These are phyloP conservation scores for Pichia californica DNA, from an alignment of 805 yeast genomes.

Conservation along the genomic window DNA sequence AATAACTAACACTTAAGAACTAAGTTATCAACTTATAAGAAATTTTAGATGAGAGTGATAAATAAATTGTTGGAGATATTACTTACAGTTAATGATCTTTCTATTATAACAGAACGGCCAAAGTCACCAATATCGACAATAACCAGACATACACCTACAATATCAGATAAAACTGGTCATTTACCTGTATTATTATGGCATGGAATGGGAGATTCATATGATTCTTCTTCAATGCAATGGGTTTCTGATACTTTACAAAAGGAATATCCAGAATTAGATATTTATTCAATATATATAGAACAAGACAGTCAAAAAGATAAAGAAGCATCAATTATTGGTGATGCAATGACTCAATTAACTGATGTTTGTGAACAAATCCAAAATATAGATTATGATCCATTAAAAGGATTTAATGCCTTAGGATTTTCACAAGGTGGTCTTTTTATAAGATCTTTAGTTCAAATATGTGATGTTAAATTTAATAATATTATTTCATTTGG, in stretches of 20 bases:
- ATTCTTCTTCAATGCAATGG: conserved; percentile 51
- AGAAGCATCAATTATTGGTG: conserved; percentile 51
- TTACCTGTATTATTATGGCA: conserved; percentile 66
- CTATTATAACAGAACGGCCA: neutral
- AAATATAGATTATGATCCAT: conserved; percentile 27
- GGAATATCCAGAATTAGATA: conserved; percentile 42
- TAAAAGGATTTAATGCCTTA: conserved; percentile 57
- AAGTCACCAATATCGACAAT: neutral
- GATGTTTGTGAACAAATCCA: conserved; percentile 50
- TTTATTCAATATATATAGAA: conserved; percentile 50
- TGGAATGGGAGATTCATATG: conserved; percentile 73
- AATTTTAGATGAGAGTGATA: neutral
- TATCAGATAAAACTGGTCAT: neutral
- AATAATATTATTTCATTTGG: conserved; percentile 65
- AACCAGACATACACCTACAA: neutral
- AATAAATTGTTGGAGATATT: neutral
- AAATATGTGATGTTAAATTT: conserved; percentile 47
- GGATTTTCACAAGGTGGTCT: conserved; percentile 85
- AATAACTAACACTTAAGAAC: no score
- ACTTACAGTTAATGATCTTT: neutral
- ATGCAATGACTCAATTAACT: conserved; percentile 47
- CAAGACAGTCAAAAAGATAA: conserved; percentile 46
- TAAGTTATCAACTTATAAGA: no score
- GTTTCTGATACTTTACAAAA: conserved; percentile 37
- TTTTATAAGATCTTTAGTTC: conserved; percentile 61